A percentile compares a stretch with the other conserved stretches of the same genome.
These are phyloP conservation scores for Chlorophyllum brunneum DNA, from an alignment of 768 basidiomycete species.

Conservation along the genomic window DNA sequence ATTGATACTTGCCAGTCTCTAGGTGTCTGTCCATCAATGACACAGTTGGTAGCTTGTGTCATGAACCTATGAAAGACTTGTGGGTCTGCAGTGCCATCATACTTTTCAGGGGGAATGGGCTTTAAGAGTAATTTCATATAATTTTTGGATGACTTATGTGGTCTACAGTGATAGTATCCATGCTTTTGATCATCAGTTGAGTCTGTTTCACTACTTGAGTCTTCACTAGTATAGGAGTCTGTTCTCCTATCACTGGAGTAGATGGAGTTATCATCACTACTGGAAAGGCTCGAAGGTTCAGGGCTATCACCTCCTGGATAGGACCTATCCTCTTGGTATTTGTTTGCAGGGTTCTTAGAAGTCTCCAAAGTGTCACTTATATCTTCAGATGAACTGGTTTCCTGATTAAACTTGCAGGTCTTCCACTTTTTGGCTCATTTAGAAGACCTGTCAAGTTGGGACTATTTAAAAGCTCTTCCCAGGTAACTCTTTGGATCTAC, in stretches of 20 bases:
- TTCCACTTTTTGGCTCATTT: not conserved
- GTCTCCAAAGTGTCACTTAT: too few relatives aligned
- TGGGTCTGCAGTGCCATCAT: slow-evolving; percentile 23
- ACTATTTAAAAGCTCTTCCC: not conserved
- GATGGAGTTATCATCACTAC: too few relatives aligned
- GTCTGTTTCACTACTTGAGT: too few relatives aligned
- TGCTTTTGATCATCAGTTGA: not conserved
- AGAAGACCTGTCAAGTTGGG: not conserved
- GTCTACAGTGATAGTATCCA: not conserved
- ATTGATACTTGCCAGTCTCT: slow-evolving; percentile 15
- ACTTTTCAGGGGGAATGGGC: slow-evolving; percentile 21
- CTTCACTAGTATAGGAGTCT: too few relatives aligned
- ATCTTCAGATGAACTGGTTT: too few relatives aligned
- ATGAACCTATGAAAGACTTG: slow-evolving; percentile 23
- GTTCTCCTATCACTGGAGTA: too few relatives aligned
- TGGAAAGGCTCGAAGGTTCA: too few relatives aligned
- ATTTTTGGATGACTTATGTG: not conserved
- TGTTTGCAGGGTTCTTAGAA: too few relatives aligned
- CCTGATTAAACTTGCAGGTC: not conserved
- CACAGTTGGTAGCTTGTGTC: slow-evolving; percentile 20
- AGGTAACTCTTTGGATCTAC: not conserved
- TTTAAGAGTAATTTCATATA: slow-evolving; percentile 15
- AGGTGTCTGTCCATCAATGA: slow-evolving; percentile 18
- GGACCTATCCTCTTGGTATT: too few relatives aligned
- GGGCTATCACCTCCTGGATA: too few relatives aligned